Base-by-base conservation (phyloP, 2,329 filamentous ascomycete genomes). In the Aspergillus intermedius region DNA sequence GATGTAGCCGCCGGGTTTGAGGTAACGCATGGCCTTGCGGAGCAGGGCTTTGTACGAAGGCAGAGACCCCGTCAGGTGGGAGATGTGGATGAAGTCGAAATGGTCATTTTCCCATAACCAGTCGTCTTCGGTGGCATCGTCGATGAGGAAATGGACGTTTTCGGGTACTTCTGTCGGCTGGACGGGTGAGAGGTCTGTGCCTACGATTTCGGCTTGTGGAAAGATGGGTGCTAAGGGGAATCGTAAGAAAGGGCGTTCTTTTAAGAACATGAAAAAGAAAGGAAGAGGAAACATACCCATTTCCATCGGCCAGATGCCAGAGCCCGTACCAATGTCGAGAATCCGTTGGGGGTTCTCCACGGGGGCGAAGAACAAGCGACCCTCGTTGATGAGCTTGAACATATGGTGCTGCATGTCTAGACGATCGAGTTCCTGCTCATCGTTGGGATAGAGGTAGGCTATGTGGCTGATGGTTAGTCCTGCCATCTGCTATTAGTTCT, bases 111-210 rank as follows among this genome's bases (percentile, higher is more conserved):
- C 68, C 68, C 80, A 61, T 68, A 78, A 69, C 80, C 81, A 83
- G 48, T 85, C 77, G 1, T 75, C 71, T 59, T 82, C 80, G 3
- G 77, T 75, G 60, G 76, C 75, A 58, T 90, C 86, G 60, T 89
- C 85, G 42, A 91, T 77, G 51, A 82, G 81, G 55, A 91, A 91
- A 53, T 82, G 79, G 12, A 89, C 83, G 53, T 91, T 91, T 15
- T 79, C 77, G 0, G 87, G 86, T 1, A 88, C 83, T 43, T 78
- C 73, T 4, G 70, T 70, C 2, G 83, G 82, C 59, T 87, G 84
- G 22, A 86, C 82, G 1, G 83, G 82, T 1, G 82, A 86, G 5
- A 87, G 72, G 58, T 87, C 84, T 7, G 80, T 84, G 28, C 82
- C 84, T 44, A 77, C 75, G 25, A 87, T 74, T 51, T 76, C 67